phyloP scores from a whole-genome alignment of 345 rosid genomes.

The Lepidium africanum region DNA sequence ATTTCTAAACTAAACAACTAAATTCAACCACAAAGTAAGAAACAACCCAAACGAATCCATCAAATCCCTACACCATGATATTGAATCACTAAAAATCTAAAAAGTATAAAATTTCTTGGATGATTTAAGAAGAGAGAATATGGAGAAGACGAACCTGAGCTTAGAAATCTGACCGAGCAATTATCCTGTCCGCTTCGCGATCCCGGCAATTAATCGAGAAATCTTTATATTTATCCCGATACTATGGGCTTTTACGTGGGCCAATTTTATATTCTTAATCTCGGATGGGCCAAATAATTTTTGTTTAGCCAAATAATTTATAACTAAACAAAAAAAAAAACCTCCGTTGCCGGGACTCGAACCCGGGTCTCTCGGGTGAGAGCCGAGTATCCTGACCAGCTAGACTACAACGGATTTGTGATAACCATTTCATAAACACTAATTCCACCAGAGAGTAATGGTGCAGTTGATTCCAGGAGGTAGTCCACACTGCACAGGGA shows the following conservation, averaged over 20 bases:
- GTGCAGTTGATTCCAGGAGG: constrained; percentile 74
- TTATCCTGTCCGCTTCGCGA: background rate
- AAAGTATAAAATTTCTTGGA: background rate
- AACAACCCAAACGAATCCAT: background rate
- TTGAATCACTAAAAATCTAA: background rate
- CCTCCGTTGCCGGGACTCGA: constrained; percentile 57
- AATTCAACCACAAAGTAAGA: background rate
- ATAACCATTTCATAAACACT: constrained; percentile 34
- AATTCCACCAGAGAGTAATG: constrained; percentile 85
- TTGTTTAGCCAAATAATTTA: background rate
- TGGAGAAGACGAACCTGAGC: constrained; percentile 15
- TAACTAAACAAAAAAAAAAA: background rate
- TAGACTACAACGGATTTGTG: constrained; percentile 30
- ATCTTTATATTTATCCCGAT: background rate
- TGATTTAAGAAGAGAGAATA: background rate
- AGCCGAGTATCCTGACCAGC: constrained; percentile 71
- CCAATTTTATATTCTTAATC: background rate
- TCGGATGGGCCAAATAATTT: background rate
- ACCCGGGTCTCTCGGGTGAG: constrained; percentile 69
- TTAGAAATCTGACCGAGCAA: background rate
- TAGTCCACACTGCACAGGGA: no score
- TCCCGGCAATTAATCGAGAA: background rate
- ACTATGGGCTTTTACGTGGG: background rate
- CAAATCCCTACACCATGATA: background rate
- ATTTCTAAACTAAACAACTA: background rate